These are phyloP conservation scores for Stellera chamaejasme DNA, from an alignment of 345 rosid species.

Conservation along the genomic window DNA sequence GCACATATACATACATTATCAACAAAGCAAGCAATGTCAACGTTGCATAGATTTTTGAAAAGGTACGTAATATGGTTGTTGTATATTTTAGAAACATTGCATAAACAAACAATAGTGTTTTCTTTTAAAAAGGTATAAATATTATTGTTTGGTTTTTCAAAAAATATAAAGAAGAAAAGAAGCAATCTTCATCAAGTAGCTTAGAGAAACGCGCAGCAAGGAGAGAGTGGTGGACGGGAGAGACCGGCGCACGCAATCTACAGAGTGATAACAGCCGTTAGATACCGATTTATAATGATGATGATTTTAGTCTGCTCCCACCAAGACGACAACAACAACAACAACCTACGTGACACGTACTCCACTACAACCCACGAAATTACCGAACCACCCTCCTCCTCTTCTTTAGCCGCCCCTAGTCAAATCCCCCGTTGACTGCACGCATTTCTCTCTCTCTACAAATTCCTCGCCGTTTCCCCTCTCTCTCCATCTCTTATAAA, in stretches of 20 bases:
- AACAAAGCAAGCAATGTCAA: too few relatives aligned
- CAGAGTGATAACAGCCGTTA: slow-evolving; percentile 18
- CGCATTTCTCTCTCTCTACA: slow-evolving; percentile 1
- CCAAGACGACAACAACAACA: slow-evolving; percentile 17
- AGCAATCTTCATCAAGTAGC: too few relatives aligned
- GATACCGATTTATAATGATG: slow-evolving; percentile 15
- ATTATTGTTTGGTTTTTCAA: too few relatives aligned
- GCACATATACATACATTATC: too few relatives aligned
- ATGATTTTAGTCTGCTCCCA: slow-evolving; percentile 4
- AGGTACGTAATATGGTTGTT: too few relatives aligned
- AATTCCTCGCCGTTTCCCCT: slow-evolving; percentile 13
- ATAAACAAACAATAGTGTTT: too few relatives aligned
- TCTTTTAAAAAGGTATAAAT: too few relatives aligned
- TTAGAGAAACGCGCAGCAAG: slow-evolving; percentile 6
- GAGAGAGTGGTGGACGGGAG: not conserved
- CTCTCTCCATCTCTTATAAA: slow-evolving; percentile 17
- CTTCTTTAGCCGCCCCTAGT: slow-evolving; percentile 32
- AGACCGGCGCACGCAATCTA: slow-evolving; percentile 13
- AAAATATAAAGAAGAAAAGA: too few relatives aligned
- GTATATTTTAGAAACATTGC: too few relatives aligned
- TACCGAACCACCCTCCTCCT: not conserved
- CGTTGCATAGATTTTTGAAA: too few relatives aligned
- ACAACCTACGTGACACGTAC: slow-evolving; percentile 29
- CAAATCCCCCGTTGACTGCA: slow-evolving; percentile 32
- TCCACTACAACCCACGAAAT: slow-evolving; percentile 9